Base-by-base conservation (phyloP, 73 alveolate species). In the Durusdinium trenchii region DNA sequence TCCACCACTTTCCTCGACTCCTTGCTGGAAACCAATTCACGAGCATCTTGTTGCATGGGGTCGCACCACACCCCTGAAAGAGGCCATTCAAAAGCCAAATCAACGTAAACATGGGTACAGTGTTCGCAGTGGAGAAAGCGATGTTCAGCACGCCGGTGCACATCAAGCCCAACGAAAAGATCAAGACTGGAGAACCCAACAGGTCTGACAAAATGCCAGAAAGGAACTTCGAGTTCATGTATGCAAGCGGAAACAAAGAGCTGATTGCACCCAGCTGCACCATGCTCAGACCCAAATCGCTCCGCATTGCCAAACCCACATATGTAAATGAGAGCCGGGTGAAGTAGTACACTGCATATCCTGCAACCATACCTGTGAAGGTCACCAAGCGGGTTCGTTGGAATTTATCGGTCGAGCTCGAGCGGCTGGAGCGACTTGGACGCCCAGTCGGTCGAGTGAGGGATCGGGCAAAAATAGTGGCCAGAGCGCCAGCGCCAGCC, bases 11-110 rank as follows among this genome's bases (percentile, higher is more conserved):
- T n/a, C 99, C 99, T 9, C 99, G 98, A 69, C 98, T 91, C 30
- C 98, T 51, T 4, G 98, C 99, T 40, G 99, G 99, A 23, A 75
- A 94, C 99, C 99, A 94, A 40, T 75, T 94, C 75, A 94, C 99
- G 84, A 94, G 99, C 99, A 94, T 94, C 99, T 94, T 94, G 93
- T 94, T 94, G 99, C 99, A 94, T 48, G 99, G 99, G 4, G 93
- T 94, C 32, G 99, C 99, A 7, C 99, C 99, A 42, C 99, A 94
- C 48, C 99, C 99, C 99, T 94, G 99, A 48, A 91, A 91, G 7
- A 91, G 98, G 50, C 98, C 98, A 32, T 91, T 91, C 78, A 91
- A 54, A 38, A 91, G 60, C 98, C 98, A 91, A 54, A 91, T 91
- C 89, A 50, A 75, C 23, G 98, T 91, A 89, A 91, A 91, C 89